Conservation (phyloP, 345 rosid species). For the Gossypium sturtianum region DNA sequence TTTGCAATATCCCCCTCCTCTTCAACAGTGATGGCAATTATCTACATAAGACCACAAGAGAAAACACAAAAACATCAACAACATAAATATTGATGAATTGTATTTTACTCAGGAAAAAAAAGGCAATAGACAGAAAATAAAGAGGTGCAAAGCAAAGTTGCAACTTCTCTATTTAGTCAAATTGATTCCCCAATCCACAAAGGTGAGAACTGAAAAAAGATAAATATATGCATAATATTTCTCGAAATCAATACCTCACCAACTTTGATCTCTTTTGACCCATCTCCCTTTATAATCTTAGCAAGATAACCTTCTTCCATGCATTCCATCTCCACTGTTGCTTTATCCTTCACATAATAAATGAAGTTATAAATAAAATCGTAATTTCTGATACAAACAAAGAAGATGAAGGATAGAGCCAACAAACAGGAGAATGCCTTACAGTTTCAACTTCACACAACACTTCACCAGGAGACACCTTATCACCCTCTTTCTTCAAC, state of each 20-base stretch:
- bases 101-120: not conserved
- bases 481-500: constrained; percentile 98
- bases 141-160: constrained; percentile 1
- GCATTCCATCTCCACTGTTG: constrained; percentile 98
- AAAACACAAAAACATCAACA: not conserved
- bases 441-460: constrained; percentile 99
- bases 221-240: not conserved
- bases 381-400: constrained; percentile 7
- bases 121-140: not conserved
- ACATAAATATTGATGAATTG: not conserved
- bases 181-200: not conserved
- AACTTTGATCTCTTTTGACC: constrained; percentile 83
- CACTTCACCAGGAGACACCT: constrained; percentile 85
- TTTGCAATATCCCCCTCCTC: constrained; percentile 79
- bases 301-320: constrained; percentile 99
- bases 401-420: constrained; percentile 3
- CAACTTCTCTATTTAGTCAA: not conserved
- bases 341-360: constrained; percentile 64
- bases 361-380: constrained; percentile 1
- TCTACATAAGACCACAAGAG: constrained; percentile 30
- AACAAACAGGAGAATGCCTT: constrained; percentile 20
- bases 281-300: constrained; percentile 80
- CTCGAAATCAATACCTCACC: constrained; percentile 62
- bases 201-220: constrained; percentile 6
- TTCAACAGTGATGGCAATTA: constrained; percentile 88